Conservation (phyloP, 2,329 filamentous ascomycete species). For the Stachybotrys chartarum region DNA sequence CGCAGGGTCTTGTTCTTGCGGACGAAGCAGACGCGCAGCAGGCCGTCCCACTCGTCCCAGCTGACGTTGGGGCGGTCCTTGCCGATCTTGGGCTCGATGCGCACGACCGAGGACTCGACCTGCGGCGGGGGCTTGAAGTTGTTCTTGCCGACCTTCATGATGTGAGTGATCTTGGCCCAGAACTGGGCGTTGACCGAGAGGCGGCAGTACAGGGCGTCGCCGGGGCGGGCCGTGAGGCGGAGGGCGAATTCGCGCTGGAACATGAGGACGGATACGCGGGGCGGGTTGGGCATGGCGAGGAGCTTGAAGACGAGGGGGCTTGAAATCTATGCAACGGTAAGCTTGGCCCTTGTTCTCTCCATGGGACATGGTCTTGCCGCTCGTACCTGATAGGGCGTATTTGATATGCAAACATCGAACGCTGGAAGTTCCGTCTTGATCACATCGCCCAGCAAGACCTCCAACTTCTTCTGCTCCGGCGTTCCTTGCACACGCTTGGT, state of each 20-base stretch:
- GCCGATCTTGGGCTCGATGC: slow-evolving; percentile 81
- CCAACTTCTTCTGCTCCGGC: slow-evolving; percentile 73
- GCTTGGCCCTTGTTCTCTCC: neutral
- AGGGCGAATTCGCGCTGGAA: slow-evolving; percentile 94
- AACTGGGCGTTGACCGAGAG: slow-evolving; percentile 91
- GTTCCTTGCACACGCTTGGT: slow-evolving; percentile 91
- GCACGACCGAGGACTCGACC: slow-evolving; percentile 85
- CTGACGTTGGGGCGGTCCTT: slow-evolving; percentile 72
- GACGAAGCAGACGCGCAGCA: slow-evolving; percentile 64
- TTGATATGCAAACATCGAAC: slow-evolving; percentile 77
- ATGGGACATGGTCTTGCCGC: neutral
- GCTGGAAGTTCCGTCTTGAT: slow-evolving; percentile 75
- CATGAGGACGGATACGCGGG: slow-evolving; percentile 84
- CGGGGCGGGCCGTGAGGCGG: slow-evolving; percentile 78
- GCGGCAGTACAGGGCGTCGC: slow-evolving; percentile 84
- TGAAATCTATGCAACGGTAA: slow-evolving; percentile 55
- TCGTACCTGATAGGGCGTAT: slow-evolving; percentile 55
- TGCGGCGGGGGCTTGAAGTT: slow-evolving; percentile 94
- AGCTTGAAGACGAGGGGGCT: slow-evolving; percentile 89
- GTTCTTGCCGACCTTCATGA: slow-evolving; percentile 92
- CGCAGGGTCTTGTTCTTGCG: slow-evolving; percentile 88
- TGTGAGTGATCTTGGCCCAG: slow-evolving; percentile 58
- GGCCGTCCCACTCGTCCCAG: slow-evolving; percentile 92
- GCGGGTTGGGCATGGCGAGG: slow-evolving; percentile 72
- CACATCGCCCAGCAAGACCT: slow-evolving; percentile 77